Base-by-base conservation (phyloP, 495 filamentous ascomycete genomes). In the Viridothelium virens region DNA sequence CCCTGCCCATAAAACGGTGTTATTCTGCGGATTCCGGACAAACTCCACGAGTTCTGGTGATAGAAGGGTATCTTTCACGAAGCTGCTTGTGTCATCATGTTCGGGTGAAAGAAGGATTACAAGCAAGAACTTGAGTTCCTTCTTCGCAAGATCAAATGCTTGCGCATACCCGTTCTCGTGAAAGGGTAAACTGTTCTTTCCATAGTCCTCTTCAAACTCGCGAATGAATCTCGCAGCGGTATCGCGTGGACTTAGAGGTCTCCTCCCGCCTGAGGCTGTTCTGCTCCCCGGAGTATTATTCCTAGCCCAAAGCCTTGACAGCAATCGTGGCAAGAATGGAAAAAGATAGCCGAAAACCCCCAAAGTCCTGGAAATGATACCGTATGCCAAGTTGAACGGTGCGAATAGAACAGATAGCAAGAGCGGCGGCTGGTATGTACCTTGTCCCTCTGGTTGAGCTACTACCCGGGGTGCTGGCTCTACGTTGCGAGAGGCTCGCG, bases 121-220 rank as follows among this genome's bases (percentile, higher is more conserved):
- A 10, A 97, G 73, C 1, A 98, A 79, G 73, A 95, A 96, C 69
- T 92, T 92, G 63, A 96, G 78, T n/a, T 97, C 91, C 65, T 82
- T 85, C 75, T 97, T 96, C 0, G 94, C 91, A 10, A 85, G 75
- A 72, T 98, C 94, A 63, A 95, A 80, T 0, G 91, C 90, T 75
- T 93, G 89, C 18, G 94, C 91, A 74, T 96, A 96, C 37, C 92
- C 91, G 48, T 86, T 87, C 68, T 96, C 92, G 68, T 87, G 83
- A 75, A 93, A 96, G 0, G 84, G 82, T 12, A 97, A 76, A 16
- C 77, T 75, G 68, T 89, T 81, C 10, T 77, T 75, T 2, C 90
- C 91, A 75, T 96, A 94, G 69, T 95, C 90, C 72, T 97, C 94
- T 73, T 96, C 91, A 70, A 98, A 96, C 66, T 96, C 90, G 2